Evolutionary conservation across 257 asterid species (phyloP).

Genomic region (Linaria vulgaris): DNA sequence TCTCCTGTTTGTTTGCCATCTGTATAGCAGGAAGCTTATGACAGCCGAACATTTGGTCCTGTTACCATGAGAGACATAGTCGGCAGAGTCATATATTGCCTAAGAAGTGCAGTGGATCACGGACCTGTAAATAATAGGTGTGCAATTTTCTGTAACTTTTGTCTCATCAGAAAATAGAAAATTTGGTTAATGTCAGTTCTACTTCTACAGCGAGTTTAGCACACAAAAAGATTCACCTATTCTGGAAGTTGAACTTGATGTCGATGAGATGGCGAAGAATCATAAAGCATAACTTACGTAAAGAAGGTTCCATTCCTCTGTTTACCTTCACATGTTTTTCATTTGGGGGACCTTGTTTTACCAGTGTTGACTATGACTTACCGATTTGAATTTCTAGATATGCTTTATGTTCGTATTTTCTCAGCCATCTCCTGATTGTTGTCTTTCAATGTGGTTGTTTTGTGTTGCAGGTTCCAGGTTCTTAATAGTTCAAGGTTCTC

Average conservation of each 20-base stretch:
- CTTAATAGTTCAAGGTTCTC: too few relatives aligned
- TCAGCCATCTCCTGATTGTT: background rate
- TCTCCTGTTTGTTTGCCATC: slow-evolving; percentile 5
- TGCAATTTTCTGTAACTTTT: slow-evolving; percentile 10
- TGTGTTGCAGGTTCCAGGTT: background rate
- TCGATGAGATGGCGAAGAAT: slow-evolving; percentile 70
- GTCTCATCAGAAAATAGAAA: background rate
- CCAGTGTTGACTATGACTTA: background rate
- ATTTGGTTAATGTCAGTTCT: slow-evolving; percentile 4
- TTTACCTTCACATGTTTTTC: background rate
- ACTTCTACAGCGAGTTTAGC: slow-evolving; percentile 49
- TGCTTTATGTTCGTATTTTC: background rate
- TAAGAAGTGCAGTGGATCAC: slow-evolving; percentile 74
- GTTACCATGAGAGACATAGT: slow-evolving; percentile 59
- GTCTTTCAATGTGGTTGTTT: background rate
- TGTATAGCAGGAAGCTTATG: slow-evolving; percentile 67
- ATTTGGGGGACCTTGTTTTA: background rate
- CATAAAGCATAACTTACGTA: slow-evolving; percentile 49
- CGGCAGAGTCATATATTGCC: slow-evolving; percentile 79
- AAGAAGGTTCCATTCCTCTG: slow-evolving; percentile 16
- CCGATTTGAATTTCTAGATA: background rate
- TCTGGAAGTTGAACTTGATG: slow-evolving; percentile 79
- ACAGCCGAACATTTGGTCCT: slow-evolving; percentile 90
- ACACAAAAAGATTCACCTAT: slow-evolving; percentile 51
- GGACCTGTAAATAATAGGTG: slow-evolving; percentile 83